Conservation (phyloP, 257 asterid species). For the Buddleja alternifolia region DNA sequence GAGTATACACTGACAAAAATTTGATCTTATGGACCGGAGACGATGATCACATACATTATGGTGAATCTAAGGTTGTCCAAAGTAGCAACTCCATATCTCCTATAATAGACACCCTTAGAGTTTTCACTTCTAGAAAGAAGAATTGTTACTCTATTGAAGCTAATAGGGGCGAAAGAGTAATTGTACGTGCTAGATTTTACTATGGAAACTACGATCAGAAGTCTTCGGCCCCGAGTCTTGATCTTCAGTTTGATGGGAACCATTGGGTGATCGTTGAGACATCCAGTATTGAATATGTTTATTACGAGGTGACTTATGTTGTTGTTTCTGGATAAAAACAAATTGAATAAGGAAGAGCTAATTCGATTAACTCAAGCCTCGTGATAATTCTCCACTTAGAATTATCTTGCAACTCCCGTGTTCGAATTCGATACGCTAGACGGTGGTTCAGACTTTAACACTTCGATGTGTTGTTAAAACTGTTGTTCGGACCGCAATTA, state of each 20-base stretch:
- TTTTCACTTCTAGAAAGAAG: constrained; percentile 51
- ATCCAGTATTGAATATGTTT: constrained; percentile 5
- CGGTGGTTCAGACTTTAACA: too few relatives aligned
- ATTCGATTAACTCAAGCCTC: too few relatives aligned
- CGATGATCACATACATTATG: constrained; percentile 19
- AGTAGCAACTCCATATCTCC: constrained; percentile 19
- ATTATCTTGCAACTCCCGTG: too few relatives aligned
- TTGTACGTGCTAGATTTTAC: constrained; percentile 65
- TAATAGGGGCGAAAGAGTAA: constrained; percentile 28
- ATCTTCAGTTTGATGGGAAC: constrained; percentile 67
- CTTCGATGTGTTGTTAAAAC: too few relatives aligned
- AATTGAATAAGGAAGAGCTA: too few relatives aligned
- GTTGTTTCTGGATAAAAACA: too few relatives aligned
- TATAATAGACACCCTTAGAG: constrained; percentile 54
- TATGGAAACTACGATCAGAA: constrained; percentile 69
- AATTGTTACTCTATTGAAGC: constrained; percentile 50
- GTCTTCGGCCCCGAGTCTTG: constrained; percentile 61
- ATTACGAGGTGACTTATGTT: constrained; percentile 50
- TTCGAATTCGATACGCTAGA: too few relatives aligned
- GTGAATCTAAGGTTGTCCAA: constrained; percentile 31
- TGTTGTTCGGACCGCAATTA: too few relatives aligned
- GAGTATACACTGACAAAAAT: constrained; percentile 27
- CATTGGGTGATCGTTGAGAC: constrained; percentile 51
- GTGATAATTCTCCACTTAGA: too few relatives aligned
- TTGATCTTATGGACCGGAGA: constrained; percentile 39